Evolutionary conservation across 73 alveolate species (phyloP), one percentile per base, ranked within the genome.

Genomic region (Breviolum minutum): DNA sequence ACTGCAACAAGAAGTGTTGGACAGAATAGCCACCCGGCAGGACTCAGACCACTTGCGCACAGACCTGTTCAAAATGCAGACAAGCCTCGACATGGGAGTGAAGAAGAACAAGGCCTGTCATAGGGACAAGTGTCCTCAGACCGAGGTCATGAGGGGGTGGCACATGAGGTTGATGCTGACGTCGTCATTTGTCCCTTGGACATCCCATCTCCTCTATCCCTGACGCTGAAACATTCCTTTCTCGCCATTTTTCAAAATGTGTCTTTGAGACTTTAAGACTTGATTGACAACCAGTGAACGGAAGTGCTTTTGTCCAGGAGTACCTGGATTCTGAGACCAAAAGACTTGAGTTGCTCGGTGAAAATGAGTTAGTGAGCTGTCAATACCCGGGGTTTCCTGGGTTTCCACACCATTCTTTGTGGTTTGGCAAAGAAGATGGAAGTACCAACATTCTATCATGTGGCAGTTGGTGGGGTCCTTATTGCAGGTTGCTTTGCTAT

Each of bases 61-160:
- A 48, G 98, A 92, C 98, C 29, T 92, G 66, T 92, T 92, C 98
- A 92, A 92, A 90, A 92, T 92, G 98, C 98, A 92, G 98, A 92
- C 98, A 13, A 92, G 61, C 81, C 66, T 92, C 10, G 98, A 92
- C 90, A 92, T 92, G 98, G 98, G 98, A 60, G 98, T 92, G 30
- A 92, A 92, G 98, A 92, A 92, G 64, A 92, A 92, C 86, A 92
- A 92, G 98, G 97, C 79, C 48, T 64, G 32, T 9, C 63, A 9
- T 9, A 24, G 40, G 48, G 40, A 73, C 82, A 73, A 40, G 30
- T 29, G 54, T 73, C 30, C 82, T 6, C 11, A 4, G 27, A 24
- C 40, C 3, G 54, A 40, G 54, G 54, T 40, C 54, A 40, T 40
- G 54, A 40, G 54, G 3, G 54, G 54, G 54, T 40, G 54, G 54